These are phyloP conservation scores for Lactarius evosmus DNA, from an alignment of 768 basidiomycete genomes.

Conservation along the genomic window DNA sequence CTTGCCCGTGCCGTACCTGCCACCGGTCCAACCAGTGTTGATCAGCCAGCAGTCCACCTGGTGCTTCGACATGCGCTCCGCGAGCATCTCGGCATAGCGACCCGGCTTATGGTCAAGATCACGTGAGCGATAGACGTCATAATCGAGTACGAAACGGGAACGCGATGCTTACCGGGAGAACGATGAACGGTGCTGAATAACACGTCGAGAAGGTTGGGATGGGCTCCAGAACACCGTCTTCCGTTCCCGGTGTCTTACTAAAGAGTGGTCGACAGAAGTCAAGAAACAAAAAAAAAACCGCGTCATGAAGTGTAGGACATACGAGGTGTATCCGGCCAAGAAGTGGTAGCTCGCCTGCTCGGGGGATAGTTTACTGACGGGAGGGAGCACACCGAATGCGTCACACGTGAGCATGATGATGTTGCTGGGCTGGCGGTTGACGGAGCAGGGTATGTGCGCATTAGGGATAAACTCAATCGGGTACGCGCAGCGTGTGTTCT, in stretches of 20 bases:
- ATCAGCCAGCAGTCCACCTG: slow-evolving; percentile 96
- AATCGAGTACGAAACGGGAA: neutral
- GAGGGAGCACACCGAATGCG: slow-evolving; percentile 96
- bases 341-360: slow-evolving; percentile 98
- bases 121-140: neutral
- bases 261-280: slow-evolving; percentile 26
- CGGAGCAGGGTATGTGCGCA: slow-evolving; percentile 89
- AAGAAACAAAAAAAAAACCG: neutral
- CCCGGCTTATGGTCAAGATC: slow-evolving; percentile 56
- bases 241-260: slow-evolving; percentile 97
- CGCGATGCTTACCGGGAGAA: slow-evolving; percentile 68
- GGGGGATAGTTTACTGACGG: slow-evolving; percentile 86
- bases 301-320: slow-evolving; percentile 33
- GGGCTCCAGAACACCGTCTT: slow-evolving; percentile 96
- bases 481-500: slow-evolving; percentile 99
- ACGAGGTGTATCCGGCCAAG: slow-evolving; percentile 95
- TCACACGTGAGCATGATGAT: slow-evolving; percentile 98
- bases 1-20: slow-evolving; percentile 89
- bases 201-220: slow-evolving; percentile 99
- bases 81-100: slow-evolving; percentile 96
- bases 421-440: slow-evolving; percentile 84
- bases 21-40: slow-evolving; percentile 97
- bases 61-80: slow-evolving; percentile 86
- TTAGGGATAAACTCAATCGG: slow-evolving; percentile 97
- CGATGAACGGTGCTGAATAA: slow-evolving; percentile 99